These are phyloP conservation scores for Calonectria ilicicola DNA, from an alignment of 2,329 filamentous ascomycete genomes.

Conservation along the genomic window DNA sequence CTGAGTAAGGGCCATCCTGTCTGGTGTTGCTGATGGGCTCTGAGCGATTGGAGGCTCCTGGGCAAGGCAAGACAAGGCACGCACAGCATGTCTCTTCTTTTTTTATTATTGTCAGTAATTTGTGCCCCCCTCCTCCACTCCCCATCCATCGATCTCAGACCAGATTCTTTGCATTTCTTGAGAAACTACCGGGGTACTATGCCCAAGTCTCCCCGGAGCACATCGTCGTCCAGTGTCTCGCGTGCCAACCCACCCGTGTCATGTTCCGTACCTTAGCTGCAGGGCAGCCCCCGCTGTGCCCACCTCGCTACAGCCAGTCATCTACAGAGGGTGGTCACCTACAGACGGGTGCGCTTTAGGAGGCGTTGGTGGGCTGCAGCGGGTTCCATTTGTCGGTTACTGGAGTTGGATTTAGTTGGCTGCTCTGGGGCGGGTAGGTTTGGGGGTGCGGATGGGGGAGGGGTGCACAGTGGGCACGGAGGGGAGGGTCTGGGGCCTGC, in stretches of 20 bases:
- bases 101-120: not conserved
- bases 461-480: not conserved
- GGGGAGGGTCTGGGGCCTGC: not conserved
- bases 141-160: not conserved
- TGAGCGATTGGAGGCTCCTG: not conserved
- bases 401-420: conserved; percentile 6
- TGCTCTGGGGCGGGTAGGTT: conserved; percentile 9
- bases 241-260: conserved; percentile 3
- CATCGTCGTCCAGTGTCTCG: conserved; percentile 13
- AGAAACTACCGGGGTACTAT: not conserved
- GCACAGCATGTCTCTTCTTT: not conserved
- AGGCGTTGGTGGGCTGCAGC: conserved; percentile 19
- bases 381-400: conserved; percentile 21
- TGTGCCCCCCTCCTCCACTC: not conserved
- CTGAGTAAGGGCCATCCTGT: not conserved
- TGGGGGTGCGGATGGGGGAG: not conserved
- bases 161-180: not conserved
- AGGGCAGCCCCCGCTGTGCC: conserved; percentile 10
- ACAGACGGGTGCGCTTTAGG: conserved; percentile 12
- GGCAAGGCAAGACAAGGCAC: not conserved
- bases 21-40: not conserved
- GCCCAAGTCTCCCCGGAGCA: conserved; percentile 4
- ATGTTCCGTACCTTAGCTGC: not conserved
- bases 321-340: conserved; percentile 10
- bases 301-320: conserved; percentile 13